phyloP scores from a whole-genome alignment of 2,329 filamentous ascomycete genomes.

The Epichloe festucae region DNA sequence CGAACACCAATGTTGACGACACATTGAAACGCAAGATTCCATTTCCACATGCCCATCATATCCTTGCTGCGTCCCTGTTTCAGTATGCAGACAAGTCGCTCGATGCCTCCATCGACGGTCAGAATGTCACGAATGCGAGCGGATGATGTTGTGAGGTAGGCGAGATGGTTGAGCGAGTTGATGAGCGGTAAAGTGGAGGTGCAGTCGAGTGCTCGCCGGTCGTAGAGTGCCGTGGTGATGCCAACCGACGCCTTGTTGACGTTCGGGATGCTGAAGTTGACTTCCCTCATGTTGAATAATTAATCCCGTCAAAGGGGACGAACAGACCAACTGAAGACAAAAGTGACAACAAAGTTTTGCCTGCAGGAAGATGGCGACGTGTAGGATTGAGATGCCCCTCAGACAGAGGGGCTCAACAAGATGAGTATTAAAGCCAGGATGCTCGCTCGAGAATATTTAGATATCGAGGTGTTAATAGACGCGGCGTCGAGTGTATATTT shows the following conservation, averaged over 20 bases:
- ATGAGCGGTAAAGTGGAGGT: slow-evolving; percentile 95
- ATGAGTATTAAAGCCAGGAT: slow-evolving; percentile 3
- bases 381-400: slow-evolving; percentile 5
- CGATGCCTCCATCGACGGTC: slow-evolving; percentile 96
- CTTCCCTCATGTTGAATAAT: slow-evolving; percentile 76
- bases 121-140: slow-evolving; percentile 95
- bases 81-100: slow-evolving; percentile 90
- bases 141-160: slow-evolving; percentile 95
- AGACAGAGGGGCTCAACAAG: slow-evolving; percentile 5
- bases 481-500: background rate
- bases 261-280: slow-evolving; percentile 98
- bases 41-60: slow-evolving; percentile 99
- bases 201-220: slow-evolving; percentile 92
- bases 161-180: slow-evolving; percentile 97
- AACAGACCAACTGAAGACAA: background rate
- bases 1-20: slow-evolving; percentile 97
- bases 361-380: background rate
- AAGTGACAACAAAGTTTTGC: background rate
- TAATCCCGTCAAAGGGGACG: slow-evolving; percentile 4
- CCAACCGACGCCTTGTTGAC: slow-evolving; percentile 98
- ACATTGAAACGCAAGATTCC: slow-evolving; percentile 98
- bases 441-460: background rate
- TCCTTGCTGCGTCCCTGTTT: slow-evolving; percentile 96
- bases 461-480: background rate
- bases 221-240: slow-evolving; percentile 96